A percentile compares a stretch with the other conserved stretches of the same genome.
These are phyloP conservation scores for Daldinia grandis DNA, from an alignment of 495 filamentous ascomycete species.

Conservation along the genomic window DNA sequence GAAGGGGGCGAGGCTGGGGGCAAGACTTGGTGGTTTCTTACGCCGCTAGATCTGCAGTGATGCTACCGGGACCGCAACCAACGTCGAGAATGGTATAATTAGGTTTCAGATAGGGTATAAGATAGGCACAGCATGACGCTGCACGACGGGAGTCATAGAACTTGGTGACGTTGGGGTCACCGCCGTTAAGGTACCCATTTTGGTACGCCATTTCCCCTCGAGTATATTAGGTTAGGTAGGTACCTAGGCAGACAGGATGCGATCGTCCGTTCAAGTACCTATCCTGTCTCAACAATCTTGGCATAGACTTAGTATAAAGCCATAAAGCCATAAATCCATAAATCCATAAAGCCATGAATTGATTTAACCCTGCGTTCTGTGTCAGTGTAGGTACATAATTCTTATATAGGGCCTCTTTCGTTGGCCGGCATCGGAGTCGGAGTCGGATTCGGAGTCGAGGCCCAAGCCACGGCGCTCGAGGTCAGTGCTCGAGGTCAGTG, in stretches of 20 bases:
- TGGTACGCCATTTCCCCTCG: background rate
- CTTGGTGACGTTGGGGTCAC: background rate
- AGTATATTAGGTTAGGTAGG: too few relatives aligned
- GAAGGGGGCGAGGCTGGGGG: background rate
- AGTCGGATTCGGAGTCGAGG: background rate
- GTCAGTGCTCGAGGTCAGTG: too few relatives aligned
- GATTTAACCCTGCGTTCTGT: background rate
- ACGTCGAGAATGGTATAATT: background rate
- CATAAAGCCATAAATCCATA: too few relatives aligned
- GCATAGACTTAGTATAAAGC: background rate
- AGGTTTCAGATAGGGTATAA: background rate
- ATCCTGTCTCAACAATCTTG: background rate
- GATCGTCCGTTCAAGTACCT: background rate
- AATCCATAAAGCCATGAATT: too few relatives aligned
- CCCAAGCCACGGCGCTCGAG: background rate
- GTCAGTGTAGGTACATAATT: background rate
- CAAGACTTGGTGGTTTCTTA: background rate
- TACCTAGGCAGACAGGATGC: background rate
- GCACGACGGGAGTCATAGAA: background rate
- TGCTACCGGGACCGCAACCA: background rate
- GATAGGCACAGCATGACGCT: background rate
- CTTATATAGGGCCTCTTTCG: background rate
- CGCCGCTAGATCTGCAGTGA: background rate
- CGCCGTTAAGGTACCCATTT: background rate
- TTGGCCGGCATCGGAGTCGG: background rate